Percentiles rank a stretch among this genome's conserved stretches.
Evolutionary conservation across 2,329 filamentous ascomycete species (phyloP).

Genomic region (Colletotrichum eleusines): DNA sequence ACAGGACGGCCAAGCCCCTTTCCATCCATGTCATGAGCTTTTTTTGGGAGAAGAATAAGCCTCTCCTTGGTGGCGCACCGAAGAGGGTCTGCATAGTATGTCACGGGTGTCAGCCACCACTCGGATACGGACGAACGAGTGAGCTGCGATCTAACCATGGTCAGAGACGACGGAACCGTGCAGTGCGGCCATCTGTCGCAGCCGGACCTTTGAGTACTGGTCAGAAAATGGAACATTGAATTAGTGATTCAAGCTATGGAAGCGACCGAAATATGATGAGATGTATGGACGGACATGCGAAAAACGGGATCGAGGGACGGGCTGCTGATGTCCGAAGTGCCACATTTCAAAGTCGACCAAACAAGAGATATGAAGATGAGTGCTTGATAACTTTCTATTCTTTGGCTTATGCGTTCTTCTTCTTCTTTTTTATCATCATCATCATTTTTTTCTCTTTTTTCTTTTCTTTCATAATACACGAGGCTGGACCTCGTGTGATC

Average conservation of each 20-base stretch:
- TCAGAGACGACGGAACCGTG: not conserved
- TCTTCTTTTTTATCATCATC: too few relatives aligned
- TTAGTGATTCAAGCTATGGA: not conserved
- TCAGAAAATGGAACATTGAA: not conserved
- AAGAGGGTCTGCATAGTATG: not conserved
- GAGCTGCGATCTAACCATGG: constrained; percentile 7
- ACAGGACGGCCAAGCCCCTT: constrained; percentile 19
- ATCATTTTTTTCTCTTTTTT: too few relatives aligned
- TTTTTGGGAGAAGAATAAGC: constrained; percentile 5
- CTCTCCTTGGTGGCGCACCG: constrained; percentile 7
- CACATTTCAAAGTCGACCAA: not conserved
- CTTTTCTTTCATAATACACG: constrained; percentile 2
- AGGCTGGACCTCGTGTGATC: constrained; percentile 16
- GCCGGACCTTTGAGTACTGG: not conserved
- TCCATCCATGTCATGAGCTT: not conserved
- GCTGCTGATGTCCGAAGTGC: not conserved
- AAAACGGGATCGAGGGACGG: not conserved
- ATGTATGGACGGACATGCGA: not conserved
- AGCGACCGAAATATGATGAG: not conserved
- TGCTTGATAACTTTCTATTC: constrained; percentile 6
- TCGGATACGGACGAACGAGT: not conserved
- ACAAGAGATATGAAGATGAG: not conserved
- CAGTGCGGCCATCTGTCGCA: not conserved
- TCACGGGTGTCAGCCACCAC: constrained; percentile 27
- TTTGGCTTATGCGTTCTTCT: constrained; percentile 12